phyloP scores from a whole-genome alignment of 129 eudicot genomes.

The Scalesia atractyloides region DNA sequence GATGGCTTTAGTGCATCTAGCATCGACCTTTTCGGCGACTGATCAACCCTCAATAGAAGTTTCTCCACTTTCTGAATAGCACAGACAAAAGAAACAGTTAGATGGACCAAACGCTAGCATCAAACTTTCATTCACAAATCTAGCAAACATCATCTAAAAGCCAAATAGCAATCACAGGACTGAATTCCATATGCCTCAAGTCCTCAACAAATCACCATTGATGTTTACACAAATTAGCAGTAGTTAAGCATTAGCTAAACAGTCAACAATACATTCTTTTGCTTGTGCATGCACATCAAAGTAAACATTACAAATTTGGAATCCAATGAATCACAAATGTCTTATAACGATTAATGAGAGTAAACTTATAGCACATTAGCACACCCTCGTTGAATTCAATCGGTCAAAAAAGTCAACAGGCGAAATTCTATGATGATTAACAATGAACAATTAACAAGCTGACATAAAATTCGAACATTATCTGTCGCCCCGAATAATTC shows the following conservation, averaged over 20 bases:
- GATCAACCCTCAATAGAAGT: conserved; percentile 67
- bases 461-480: too few relatives aligned
- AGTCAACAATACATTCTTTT: too few relatives aligned
- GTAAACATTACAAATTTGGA: too few relatives aligned
- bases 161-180: conserved; percentile 2
- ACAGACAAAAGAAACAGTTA: conserved; percentile 16
- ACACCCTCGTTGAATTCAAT: too few relatives aligned
- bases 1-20: conserved; percentile 69
- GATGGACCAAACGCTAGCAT: background rate
- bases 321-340: too few relatives aligned
- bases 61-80: conserved; percentile 61
- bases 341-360: too few relatives aligned
- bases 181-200: background rate
- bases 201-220: background rate
- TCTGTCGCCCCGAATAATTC: too few relatives aligned
- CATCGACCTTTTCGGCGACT: conserved; percentile 75
- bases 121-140: background rate
- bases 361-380: too few relatives aligned
- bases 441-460: too few relatives aligned
- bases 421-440: too few relatives aligned
- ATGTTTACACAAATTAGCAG: conserved; percentile 3
- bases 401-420: too few relatives aligned
- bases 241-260: background rate
- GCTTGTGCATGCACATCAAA: too few relatives aligned
- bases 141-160: background rate